Conservation (phyloP, 306 rosid species). For the Macrotyloma uniflorum region DNA sequence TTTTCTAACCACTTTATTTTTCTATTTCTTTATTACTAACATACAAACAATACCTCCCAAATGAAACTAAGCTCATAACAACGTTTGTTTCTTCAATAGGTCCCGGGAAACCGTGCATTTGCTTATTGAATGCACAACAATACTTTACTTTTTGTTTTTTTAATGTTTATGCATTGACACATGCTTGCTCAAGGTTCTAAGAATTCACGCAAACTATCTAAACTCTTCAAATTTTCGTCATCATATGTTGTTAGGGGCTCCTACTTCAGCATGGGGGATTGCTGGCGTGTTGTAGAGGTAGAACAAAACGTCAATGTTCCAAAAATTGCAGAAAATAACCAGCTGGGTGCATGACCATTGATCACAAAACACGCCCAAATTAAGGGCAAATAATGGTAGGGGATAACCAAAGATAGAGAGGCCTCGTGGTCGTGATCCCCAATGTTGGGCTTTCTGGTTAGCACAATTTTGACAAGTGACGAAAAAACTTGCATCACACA, state of each 20-base stretch:
- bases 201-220: too few relatives aligned
- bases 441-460: not conserved
- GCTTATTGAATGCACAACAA: slow-evolving; percentile 14
- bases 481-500: not conserved
- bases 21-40: slow-evolving; percentile 35
- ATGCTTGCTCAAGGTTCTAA: not conserved
- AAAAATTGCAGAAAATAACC: not conserved
- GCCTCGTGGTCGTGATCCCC: not conserved
- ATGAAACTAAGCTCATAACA: slow-evolving; percentile 38
- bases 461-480: not conserved
- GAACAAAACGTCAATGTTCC: slow-evolving; percentile 3
- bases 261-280: not conserved
- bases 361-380: not conserved
- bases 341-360: not conserved
- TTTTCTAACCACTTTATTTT: slow-evolving; percentile 41
- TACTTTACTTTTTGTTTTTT: not conserved
- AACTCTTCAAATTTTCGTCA: not conserved
- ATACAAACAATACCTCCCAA: slow-evolving; percentile 44
- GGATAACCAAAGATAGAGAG: not conserved
- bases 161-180: not conserved
- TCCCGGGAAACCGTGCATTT: slow-evolving; percentile 32
- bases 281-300: not conserved
- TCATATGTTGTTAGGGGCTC: not conserved
- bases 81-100: slow-evolving; percentile 30
- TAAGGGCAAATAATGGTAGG: not conserved